Conservation (phyloP, 2,329 filamentous ascomycete genomes). For the Hyphodiscus sp. region DNA sequence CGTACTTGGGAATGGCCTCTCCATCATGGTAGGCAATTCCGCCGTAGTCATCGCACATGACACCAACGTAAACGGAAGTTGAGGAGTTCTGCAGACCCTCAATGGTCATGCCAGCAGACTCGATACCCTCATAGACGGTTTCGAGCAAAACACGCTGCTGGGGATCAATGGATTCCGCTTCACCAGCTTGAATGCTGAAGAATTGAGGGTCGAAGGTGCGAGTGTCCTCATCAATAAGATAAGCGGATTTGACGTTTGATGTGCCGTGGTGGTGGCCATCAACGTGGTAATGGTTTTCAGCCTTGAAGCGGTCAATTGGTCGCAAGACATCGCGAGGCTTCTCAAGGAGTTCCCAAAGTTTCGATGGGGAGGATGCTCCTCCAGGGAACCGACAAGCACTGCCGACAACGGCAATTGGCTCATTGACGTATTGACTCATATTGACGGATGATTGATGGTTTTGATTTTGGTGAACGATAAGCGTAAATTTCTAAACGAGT, state of each 20-base stretch:
- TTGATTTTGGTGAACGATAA: not conserved
- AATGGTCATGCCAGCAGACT: slow-evolving; percentile 9
- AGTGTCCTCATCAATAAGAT: slow-evolving; percentile 29
- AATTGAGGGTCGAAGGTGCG: slow-evolving; percentile 33
- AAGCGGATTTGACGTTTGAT: slow-evolving; percentile 12
- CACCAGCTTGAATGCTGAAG: slow-evolving; percentile 22
- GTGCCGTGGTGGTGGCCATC: slow-evolving; percentile 34
- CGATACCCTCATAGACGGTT: slow-evolving; percentile 24
- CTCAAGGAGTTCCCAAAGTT: slow-evolving; percentile 31
- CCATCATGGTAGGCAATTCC: slow-evolving; percentile 2
- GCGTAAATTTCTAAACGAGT: not conserved
- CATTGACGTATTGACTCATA: not conserved
- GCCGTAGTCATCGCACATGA: slow-evolving; percentile 6
- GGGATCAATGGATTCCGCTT: slow-evolving; percentile 27
- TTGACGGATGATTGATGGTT: not conserved
- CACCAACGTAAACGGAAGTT: slow-evolving; percentile 7
- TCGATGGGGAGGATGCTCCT: slow-evolving; percentile 28
- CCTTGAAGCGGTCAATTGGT: slow-evolving; percentile 37
- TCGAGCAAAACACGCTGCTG: slow-evolving; percentile 26
- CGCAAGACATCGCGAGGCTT: slow-evolving; percentile 18
- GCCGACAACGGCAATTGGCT: slow-evolving; percentile 31
- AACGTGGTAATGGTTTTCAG: slow-evolving; percentile 46
- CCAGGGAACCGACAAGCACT: slow-evolving; percentile 32
- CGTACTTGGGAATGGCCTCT: slow-evolving; percentile 22
- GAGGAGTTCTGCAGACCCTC: slow-evolving; percentile 1